A percentile compares a stretch with the other conserved stretches of the same genome.
phyloP scores from a whole-genome alignment of 192 early-diverging fungal species.

The Endogone sp. region DNA sequence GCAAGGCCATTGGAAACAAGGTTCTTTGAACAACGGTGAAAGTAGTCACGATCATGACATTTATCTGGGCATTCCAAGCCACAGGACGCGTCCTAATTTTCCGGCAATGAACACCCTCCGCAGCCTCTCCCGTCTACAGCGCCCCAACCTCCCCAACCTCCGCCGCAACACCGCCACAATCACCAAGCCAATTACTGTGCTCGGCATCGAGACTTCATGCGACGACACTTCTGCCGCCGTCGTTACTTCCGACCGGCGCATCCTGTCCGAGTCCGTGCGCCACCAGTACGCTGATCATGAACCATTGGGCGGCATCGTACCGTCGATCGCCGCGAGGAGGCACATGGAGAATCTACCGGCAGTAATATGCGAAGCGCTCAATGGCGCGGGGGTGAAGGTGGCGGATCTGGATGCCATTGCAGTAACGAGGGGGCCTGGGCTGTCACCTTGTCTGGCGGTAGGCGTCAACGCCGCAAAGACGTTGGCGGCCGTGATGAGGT shows the following conservation, averaged over 20 bases:
- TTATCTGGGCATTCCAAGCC: not conserved
- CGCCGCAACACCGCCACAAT: not conserved
- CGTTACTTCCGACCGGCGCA: conserved; percentile 58
- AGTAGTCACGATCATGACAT: not conserved
- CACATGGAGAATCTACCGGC: conserved; percentile 61
- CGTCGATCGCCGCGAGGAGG: conserved; percentile 58
- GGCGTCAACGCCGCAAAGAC: conserved; percentile 71
- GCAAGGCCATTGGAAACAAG: not conserved
- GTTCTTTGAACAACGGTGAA: not conserved
- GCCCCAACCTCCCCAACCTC: not conserved
- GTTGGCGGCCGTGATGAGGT: conserved; percentile 58
- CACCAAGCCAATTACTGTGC: conserved; percentile 31
- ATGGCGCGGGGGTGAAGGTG: conserved; percentile 44
- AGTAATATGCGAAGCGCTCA: conserved; percentile 58
- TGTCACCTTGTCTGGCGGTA: conserved; percentile 63
- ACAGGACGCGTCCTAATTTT: not conserved
- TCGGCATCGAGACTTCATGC: conserved; percentile 78
- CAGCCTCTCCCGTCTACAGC: not conserved
- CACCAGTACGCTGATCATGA: conserved; percentile 68
- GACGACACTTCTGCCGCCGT: conserved; percentile 77
- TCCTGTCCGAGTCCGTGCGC: conserved; percentile 57
- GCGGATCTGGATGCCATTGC: conserved; percentile 66
- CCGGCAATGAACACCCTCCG: not conserved
- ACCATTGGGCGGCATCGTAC: conserved; percentile 72
- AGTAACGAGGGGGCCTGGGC: conserved; percentile 73